Base-by-base conservation (phyloP, 495 filamentous ascomycete species). In the Penicillium tannophilum region DNA sequence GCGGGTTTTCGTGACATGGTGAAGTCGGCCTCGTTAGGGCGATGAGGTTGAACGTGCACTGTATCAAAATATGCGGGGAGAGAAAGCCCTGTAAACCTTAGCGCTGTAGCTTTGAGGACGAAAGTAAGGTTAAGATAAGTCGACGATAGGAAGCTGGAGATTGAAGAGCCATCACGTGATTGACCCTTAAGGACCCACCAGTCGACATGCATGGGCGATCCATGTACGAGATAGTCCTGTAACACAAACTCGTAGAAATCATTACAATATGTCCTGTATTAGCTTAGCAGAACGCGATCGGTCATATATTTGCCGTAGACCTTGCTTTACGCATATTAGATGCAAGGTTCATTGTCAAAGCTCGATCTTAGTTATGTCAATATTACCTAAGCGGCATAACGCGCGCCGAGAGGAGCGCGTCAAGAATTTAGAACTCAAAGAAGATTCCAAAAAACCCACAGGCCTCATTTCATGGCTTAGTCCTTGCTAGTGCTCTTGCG, bases 1-100 rank as follows among this genome's bases (percentile, higher is more conserved):
- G 75, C 72, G 26, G 79, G 79, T 57, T 83, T 83, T 60, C 77
- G 73, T 43, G 80, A 79, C 73, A 75, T 80, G 64, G 50, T 58
- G 59, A 55, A 26, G 42, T 33, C 3, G 36, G 31, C 9, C 41
- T 23, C 9, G 10, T n/a, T 2, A 30, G 12, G 36, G 14, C 31
- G 30, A 14, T 23, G 49, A n/a, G 49, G 3, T 39, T 0, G 20
- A 24, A 41, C 11, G 16, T 23, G 14, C 2, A 16, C 20, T 14
- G n/a, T 24, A 23, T 12, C 20, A 4, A 12, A 2, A 19, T 24
- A n/a, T 14, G 2, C 0, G 39, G 14, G 4, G 17, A 8, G 4
- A 41, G 14, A 6, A 17, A n/a, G 14, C 28, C 16, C 16, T 14
- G 39, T 17, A 5, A 3, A 41, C 7, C 3, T 4, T 14, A 49